These are phyloP conservation scores for Globisporangium cederbergense DNA, from an alignment of 352 stramenopile species.

Conservation along the genomic window DNA sequence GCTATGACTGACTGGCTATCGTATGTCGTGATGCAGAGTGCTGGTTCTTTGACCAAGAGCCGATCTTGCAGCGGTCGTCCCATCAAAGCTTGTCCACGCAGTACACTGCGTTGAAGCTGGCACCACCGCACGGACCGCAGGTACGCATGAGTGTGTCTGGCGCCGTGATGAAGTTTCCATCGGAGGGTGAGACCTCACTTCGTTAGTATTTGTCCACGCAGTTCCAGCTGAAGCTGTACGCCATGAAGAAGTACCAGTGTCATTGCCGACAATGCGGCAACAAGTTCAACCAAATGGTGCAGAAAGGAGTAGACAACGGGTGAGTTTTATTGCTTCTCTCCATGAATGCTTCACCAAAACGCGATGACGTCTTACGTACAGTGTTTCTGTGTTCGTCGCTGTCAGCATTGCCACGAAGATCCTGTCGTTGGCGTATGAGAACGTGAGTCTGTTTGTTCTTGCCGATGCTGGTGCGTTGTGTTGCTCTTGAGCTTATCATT, in stretches of 20 bases:
- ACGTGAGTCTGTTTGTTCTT: constrained; percentile 33
- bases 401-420: constrained; percentile 83
- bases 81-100: constrained; percentile 34
- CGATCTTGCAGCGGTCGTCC: constrained; percentile 32
- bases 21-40: constrained; percentile 48
- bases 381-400: background rate
- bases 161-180: background rate
- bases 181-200: background rate
- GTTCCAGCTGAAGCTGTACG: constrained; percentile 85
- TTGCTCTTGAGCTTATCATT: background rate
- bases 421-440: constrained; percentile 81
- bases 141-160: constrained; percentile 18
- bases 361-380: background rate
- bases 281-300: constrained; percentile 71
- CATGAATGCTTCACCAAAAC: constrained; percentile 3
- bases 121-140: constrained; percentile 70
- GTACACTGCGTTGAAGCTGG: constrained; percentile 71
- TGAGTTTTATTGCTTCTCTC: constrained; percentile 20
- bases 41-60: constrained; percentile 87
- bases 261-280: constrained; percentile 60
- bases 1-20: background rate
- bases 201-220: constrained; percentile 14
- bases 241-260: constrained; percentile 82
- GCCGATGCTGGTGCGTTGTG: constrained; percentile 10
- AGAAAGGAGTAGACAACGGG: constrained; percentile 88